These are phyloP conservation scores for Nakaseomyces kungkrabaensis DNA, from an alignment of 1,139 yeast genomes.

Conservation along the genomic window DNA sequence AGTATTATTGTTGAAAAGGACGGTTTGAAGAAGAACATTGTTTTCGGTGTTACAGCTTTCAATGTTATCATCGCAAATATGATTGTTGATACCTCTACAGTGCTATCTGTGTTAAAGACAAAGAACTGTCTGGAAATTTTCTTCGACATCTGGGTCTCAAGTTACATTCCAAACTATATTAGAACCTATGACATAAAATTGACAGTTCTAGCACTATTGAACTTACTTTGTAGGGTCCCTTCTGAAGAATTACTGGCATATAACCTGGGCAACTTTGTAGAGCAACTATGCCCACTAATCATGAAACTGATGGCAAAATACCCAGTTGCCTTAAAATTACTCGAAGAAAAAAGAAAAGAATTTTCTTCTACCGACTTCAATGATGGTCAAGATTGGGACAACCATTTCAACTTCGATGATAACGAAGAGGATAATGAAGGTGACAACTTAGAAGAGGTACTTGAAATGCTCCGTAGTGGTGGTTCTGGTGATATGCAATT, in stretches of 20 bases:
- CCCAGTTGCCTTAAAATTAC: constrained; percentile 59
- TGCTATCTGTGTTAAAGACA: constrained; percentile 46
- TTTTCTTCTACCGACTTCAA: constrained; percentile 33
- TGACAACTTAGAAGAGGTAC: constrained; percentile 22
- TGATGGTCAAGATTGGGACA: constrained; percentile 27
- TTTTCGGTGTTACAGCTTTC: constrained; percentile 46
- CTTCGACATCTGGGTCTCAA: constrained; percentile 59
- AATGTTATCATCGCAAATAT: constrained; percentile 63
- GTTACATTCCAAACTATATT: constrained; percentile 42
- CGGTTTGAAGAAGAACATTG: constrained; percentile 29
- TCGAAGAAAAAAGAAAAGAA: constrained; percentile 56
- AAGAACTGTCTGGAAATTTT: constrained; percentile 40
- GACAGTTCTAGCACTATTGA: constrained; percentile 56
- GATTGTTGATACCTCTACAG: constrained; percentile 47
- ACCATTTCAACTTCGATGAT: constrained; percentile 21
- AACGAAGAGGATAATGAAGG: constrained; percentile 37
- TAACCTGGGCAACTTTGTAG: constrained; percentile 21
- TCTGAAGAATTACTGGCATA: constrained; percentile 23
- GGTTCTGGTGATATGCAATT: constrained; percentile 37
- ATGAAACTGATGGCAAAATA: constrained; percentile 44
- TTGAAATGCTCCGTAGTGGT: constrained; percentile 35
- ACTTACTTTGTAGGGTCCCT: constrained; percentile 33
- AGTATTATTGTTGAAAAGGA: constrained; percentile 24
- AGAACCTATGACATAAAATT: constrained; percentile 79
- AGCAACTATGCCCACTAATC: constrained; percentile 39